phyloP scores from a whole-genome alignment of 345 rosid species.

The Rhodamnia rubescens region DNA sequence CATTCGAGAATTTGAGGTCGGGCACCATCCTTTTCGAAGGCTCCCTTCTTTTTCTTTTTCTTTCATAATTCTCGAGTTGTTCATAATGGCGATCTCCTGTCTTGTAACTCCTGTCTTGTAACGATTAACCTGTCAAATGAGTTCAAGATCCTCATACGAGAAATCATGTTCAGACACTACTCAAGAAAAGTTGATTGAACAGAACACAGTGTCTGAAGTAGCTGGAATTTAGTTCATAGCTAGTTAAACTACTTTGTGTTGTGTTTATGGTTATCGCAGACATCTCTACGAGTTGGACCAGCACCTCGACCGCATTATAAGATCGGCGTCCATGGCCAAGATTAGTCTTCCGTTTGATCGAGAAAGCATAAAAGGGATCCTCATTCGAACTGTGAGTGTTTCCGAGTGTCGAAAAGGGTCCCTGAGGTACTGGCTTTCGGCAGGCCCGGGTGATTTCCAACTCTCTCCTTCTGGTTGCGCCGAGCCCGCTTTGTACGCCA shows the following conservation, averaged over 20 bases:
- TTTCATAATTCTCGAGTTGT: background rate
- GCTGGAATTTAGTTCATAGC: background rate
- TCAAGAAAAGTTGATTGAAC: background rate
- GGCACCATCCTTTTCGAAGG: background rate
- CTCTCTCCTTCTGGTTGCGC: conserved; percentile 61
- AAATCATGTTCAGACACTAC: background rate
- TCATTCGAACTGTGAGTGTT: conserved; percentile 60
- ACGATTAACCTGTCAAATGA: background rate
- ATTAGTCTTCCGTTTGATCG: conserved; percentile 48
- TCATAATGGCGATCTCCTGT: background rate
- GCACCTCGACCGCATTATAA: conserved; percentile 76
- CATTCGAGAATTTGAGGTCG: background rate
- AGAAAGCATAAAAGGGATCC: conserved; percentile 45
- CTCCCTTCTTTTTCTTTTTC: background rate
- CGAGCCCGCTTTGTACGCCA: conserved; percentile 55
- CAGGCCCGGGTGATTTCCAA: conserved; percentile 78
- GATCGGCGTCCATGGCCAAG: conserved; percentile 74
- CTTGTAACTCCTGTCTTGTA: too few species aligned
- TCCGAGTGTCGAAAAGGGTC: conserved; percentile 62
- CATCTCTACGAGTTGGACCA: conserved; percentile 80
- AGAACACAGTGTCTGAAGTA: background rate
- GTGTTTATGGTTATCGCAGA: conserved; percentile 19
- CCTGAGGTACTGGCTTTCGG: conserved; percentile 85
- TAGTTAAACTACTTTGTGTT: background rate
- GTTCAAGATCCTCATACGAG: background rate